Base-by-base conservation (phyloP, 2,329 filamentous ascomycete species). In the Xylariaceae sp. region DNA sequence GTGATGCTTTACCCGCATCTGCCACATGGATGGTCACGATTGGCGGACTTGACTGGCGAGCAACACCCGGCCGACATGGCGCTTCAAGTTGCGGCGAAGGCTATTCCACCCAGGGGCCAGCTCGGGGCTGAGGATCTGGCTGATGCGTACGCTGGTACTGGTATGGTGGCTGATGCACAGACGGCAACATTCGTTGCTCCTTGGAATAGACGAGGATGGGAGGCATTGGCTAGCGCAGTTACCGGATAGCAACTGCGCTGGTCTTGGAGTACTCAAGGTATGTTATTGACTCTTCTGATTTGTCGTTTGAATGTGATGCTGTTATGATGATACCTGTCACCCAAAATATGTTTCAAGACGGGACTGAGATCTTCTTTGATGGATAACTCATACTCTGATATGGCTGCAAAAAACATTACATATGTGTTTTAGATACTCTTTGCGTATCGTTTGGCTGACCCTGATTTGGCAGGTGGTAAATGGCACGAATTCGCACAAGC, bases 1-100 rank as follows among this genome's bases (percentile, higher is more conserved):
- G 81, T 96, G 15, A 86, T 96, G 80, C 77, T 96, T 18, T 80
- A 87, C 43, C 94, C 94, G 0, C 77, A 85, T 50, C 78, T 90
- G 50, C 83, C 90, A 0, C 81, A 87, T 45, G 89, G 90, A 0
- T 99, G 94, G 94, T 78, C 82, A 39, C 77, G 86, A 44, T 74
- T 97, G 19, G 83, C 87, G 0, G 76, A 82, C 35, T 67, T 80
- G 0, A 78, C 77, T 0, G 80, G 77, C 2, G 70, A 74, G 45
- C 70, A 72, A n/a, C 71, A 77, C 48, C 70, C 75, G 0, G 85
- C 88, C 2, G 82, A 88, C 57, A 90, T 96, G 83, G 89, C 90
- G 1, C 74, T 95, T 53, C 78, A 84, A 62, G 89, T 90, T n/a
- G 90, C 91, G 0, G 64, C 80, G 35, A 83, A 85, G 58, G 83